Percentiles rank a stretch among this genome's conserved stretches.
Conservation (phyloP, 2,329 filamentous ascomycete species). For the Aspergillus amoenus region DNA sequence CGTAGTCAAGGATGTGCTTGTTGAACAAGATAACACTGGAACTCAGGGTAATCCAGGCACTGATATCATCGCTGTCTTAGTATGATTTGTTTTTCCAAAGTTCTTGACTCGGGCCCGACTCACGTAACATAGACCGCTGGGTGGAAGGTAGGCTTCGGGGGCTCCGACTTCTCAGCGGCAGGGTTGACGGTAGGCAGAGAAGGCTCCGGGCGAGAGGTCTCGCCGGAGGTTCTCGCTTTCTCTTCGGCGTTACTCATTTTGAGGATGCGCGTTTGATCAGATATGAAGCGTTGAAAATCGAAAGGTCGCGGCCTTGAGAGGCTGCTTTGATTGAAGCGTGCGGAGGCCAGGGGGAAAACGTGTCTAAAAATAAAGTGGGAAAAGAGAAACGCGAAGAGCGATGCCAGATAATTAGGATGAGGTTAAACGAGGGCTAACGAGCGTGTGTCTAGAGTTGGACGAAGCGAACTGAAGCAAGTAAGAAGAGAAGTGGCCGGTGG, state of each 20-base stretch:
- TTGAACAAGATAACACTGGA: slow-evolving; percentile 98
- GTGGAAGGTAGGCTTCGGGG: slow-evolving; percentile 66
- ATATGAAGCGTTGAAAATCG: slow-evolving; percentile 48
- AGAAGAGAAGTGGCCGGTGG: slow-evolving; percentile 20
- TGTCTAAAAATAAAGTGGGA: slow-evolving; percentile 19
- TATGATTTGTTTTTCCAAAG: not conserved
- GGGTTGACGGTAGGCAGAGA: slow-evolving; percentile 81
- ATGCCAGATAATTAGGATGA: slow-evolving; percentile 5
- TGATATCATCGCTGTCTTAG: slow-evolving; percentile 50
- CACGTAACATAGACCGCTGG: slow-evolving; percentile 81
- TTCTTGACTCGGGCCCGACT: slow-evolving; percentile 15
- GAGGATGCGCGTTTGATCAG: slow-evolving; percentile 38
- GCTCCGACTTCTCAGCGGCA: slow-evolving; percentile 67
- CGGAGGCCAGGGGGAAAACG: slow-evolving; percentile 42
- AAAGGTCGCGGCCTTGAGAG: slow-evolving; percentile 48
- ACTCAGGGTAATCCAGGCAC: slow-evolving; percentile 87
- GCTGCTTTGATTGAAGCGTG: slow-evolving; percentile 44
- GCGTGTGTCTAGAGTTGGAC: slow-evolving; percentile 29
- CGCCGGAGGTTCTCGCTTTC: slow-evolving; percentile 81
- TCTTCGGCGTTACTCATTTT: slow-evolving; percentile 67
- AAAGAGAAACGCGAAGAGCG: slow-evolving; percentile 12
- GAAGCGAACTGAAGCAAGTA: slow-evolving; percentile 22
- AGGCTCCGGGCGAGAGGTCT: slow-evolving; percentile 47
- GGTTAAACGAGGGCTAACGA: slow-evolving; percentile 24
- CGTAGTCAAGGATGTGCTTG: slow-evolving; percentile 92